Percentiles rank a stretch among this genome's conserved stretches.
These are phyloP conservation scores for Nicotiana knightiana DNA, from an alignment of 257 asterid genomes.

Conservation along the genomic window DNA sequence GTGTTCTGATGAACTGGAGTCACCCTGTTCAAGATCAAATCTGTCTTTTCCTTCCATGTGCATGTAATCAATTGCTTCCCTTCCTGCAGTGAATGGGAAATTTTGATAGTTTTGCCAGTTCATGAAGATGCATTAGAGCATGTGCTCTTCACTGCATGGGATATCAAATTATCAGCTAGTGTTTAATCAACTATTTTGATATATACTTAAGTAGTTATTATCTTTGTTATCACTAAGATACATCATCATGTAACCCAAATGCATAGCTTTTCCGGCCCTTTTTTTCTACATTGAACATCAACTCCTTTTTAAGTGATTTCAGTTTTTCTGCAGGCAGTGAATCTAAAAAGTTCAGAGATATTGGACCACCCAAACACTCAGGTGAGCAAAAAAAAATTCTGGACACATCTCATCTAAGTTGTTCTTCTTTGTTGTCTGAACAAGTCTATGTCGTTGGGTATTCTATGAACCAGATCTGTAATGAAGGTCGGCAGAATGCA, in stretches of 20 bases:
- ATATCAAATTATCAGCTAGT: background rate
- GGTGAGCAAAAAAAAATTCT: constrained; percentile 32
- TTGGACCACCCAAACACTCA: constrained; percentile 67
- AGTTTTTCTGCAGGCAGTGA: constrained; percentile 76
- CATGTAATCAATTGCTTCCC: background rate
- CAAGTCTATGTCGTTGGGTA: constrained; percentile 11
- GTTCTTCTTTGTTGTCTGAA: constrained; percentile 3
- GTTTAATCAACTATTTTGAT: background rate
- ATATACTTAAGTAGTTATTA: background rate
- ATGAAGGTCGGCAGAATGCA: constrained; percentile 85
- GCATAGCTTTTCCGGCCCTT: background rate
- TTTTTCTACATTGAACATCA: background rate
- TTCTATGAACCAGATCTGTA: constrained; percentile 61
- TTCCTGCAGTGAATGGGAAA: background rate
- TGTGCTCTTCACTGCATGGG: constrained; percentile 3
- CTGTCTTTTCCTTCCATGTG: background rate
- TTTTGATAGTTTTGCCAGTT: background rate
- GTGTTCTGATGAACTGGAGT: background rate
- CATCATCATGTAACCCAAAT: background rate
- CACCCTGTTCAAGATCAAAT: constrained; percentile 1
- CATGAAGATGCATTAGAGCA: background rate
- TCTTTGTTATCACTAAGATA: background rate
- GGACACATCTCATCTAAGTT: background rate
- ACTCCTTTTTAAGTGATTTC: constrained; percentile 18
- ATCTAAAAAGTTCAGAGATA: constrained; percentile 85